Evolutionary conservation across 2,329 filamentous ascomycete genomes (phyloP).

Genomic region (Apiospora phragmitis): DNA sequence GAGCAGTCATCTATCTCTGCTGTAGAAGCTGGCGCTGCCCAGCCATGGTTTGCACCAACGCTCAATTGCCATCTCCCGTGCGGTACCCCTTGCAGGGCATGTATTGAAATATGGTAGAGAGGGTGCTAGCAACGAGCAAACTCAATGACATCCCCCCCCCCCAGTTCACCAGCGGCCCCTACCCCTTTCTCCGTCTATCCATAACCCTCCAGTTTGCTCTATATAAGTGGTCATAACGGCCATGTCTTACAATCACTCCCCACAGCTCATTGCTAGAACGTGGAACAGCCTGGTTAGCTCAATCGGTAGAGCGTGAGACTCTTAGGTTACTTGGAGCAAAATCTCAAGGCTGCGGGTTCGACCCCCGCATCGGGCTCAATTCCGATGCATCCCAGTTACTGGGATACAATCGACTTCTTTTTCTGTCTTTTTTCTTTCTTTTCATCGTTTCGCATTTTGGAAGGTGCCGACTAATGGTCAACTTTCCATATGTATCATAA

Average conservation of each 20-base stretch:
- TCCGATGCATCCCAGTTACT: conserved; percentile 31
- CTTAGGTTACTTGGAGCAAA: no score
- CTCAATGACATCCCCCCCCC: not conserved
- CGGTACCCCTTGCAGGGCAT: no score
- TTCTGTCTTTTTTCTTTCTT: not conserved
- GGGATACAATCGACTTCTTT: not conserved
- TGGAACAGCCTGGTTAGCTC: conserved; percentile 56
- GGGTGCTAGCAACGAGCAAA: no score
- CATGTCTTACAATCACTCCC: not conserved
- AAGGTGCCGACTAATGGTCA: no score
- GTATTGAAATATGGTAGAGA: no score
- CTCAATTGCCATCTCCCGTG: no score
- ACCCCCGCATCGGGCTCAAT: conserved; percentile 51
- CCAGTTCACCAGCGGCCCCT: not conserved
- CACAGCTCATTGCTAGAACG: no score
- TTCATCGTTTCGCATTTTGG: no score
- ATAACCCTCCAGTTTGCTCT: not conserved
- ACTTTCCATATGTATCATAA: no score
- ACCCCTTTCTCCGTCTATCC: not conserved
- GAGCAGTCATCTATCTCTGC: not conserved
- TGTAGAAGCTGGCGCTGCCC: no score
- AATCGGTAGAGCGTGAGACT: conserved; percentile 73
- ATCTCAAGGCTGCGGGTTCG: conserved; percentile 40
- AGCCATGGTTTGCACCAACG: not conserved
- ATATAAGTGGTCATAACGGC: not conserved